These are phyloP conservation scores for Pseudogymnoascus sp. DNA, from an alignment of 2,329 filamentous ascomycete genomes.

Conservation along the genomic window DNA sequence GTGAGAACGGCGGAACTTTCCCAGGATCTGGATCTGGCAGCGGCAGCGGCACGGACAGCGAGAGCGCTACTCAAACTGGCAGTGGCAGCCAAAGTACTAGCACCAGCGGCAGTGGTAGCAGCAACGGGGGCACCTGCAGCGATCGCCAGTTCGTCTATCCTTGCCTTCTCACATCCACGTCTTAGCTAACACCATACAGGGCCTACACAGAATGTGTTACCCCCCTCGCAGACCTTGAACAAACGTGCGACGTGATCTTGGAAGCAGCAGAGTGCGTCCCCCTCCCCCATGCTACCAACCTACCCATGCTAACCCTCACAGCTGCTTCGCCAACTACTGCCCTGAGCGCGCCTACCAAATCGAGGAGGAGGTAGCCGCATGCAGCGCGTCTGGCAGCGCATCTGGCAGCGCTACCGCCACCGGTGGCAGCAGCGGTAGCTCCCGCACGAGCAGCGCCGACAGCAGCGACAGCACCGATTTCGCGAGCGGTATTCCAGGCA, in stretches of 20 bases:
- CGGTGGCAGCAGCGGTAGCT: background rate
- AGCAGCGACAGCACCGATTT: background rate
- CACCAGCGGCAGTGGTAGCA: background rate
- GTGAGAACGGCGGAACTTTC: background rate
- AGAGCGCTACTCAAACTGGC: background rate
- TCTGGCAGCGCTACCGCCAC: background rate
- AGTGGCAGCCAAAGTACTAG: background rate
- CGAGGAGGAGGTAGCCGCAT: background rate
- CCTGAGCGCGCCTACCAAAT: background rate
- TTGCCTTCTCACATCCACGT: background rate
- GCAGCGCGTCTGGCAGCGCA: background rate
- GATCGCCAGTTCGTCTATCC: background rate
- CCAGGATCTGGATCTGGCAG: background rate
- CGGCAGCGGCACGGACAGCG: background rate
- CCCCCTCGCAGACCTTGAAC: background rate
- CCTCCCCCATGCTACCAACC: background rate
- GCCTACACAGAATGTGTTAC: background rate
- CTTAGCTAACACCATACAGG: background rate
- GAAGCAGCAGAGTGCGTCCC: background rate
- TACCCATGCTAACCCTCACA: background rate
- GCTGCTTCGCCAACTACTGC: background rate
- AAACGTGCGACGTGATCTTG: background rate
- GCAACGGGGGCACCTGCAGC: background rate
- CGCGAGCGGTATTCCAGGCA: background rate
- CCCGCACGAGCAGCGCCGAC: background rate